Evolutionary conservation across 768 basidiomycete genomes (phyloP), one percentile per base, ranked within the genome.

Genomic region (Russula emetica): DNA sequence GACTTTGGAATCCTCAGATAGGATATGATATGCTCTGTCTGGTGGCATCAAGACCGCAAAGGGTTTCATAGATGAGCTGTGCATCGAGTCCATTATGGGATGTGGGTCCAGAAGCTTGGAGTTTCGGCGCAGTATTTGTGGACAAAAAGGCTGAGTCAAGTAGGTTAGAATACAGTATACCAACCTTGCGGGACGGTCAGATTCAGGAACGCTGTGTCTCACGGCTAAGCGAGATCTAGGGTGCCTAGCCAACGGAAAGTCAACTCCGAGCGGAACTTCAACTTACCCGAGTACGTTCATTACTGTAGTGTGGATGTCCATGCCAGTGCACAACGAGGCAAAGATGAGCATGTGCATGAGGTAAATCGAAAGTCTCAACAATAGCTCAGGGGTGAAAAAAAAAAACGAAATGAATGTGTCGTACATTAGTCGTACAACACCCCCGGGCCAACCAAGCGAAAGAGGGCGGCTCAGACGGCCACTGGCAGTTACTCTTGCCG

Each of bases 341-440:
- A 16, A 8, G 18, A 52, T 40, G 5, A n/a, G 16, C 42, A 52
- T 28, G 11, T 30, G n/a, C n/a, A n/a, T n/a, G 9, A n/a, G 51
- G 40, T 60, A 60, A 34, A 32, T 61, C 40, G 42, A 22, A 53
- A 40, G 44, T 44, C 38, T 16, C 40, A 47, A 58, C 49, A 60
- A 51, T 32, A 26, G 10, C 34, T 32, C 9, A 34, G 28, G 28
- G 10, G 1, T 24, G n/a, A n/a, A 34, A 14, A 40, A n/a, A 32
- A 53, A 44, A 16, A 34, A 44, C 32, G 8, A 0, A n/a, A 5
- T 13, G 10, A 24, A 30, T 18, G 32, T n/a, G 22, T 30, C 32
- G 50, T n/a, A n/a, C n/a, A n/a, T n/a, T n/a, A n/a, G n/a, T n/a
- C n/a, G n/a, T 44, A 60, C 40, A 60, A n/a, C 14, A 13, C 1